Evolutionary conservation across 495 filamentous ascomycete genomes (phyloP).

Genomic region (Annulohypoxylon stygium): DNA sequence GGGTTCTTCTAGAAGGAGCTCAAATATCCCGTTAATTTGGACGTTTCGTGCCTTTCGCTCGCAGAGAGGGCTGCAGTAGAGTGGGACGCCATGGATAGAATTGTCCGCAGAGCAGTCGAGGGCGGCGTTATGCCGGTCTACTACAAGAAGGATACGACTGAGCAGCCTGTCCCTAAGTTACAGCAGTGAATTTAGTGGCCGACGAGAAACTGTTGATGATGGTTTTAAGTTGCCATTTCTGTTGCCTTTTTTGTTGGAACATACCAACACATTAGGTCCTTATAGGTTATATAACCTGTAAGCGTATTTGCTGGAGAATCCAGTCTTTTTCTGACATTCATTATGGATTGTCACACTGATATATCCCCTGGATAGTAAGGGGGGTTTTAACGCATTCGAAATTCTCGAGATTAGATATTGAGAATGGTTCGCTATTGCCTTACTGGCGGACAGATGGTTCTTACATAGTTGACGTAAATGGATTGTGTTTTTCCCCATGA

Average conservation of each 20-base stretch:
- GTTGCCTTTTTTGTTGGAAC: neutral
- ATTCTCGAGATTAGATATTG: neutral
- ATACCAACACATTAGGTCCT: neutral
- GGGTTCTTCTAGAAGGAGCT: conserved; percentile 62
- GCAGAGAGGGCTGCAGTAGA: conserved; percentile 52
- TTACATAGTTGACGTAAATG: neutral
- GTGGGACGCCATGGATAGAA: conserved; percentile 56
- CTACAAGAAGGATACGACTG: neutral
- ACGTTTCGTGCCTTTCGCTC: conserved; percentile 54
- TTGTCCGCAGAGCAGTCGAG: conserved; percentile 51
- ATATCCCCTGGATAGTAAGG: neutral
- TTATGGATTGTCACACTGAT: neutral
- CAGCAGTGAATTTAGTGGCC: neutral
- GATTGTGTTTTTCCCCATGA: neutral
- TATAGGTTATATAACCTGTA: neutral
- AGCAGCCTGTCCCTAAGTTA: neutral
- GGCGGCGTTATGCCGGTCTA: conserved; percentile 35
- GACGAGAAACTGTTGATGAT: neutral
- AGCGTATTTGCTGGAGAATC: neutral
- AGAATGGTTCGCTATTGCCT: neutral
- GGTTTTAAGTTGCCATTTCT: neutral
- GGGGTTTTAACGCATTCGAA: neutral
- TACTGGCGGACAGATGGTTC: neutral
- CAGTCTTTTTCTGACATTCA: neutral
- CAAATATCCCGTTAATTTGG: conserved; percentile 45